phyloP scores from a whole-genome alignment of 2,329 filamentous ascomycete species.

The Didymella pinodella region DNA sequence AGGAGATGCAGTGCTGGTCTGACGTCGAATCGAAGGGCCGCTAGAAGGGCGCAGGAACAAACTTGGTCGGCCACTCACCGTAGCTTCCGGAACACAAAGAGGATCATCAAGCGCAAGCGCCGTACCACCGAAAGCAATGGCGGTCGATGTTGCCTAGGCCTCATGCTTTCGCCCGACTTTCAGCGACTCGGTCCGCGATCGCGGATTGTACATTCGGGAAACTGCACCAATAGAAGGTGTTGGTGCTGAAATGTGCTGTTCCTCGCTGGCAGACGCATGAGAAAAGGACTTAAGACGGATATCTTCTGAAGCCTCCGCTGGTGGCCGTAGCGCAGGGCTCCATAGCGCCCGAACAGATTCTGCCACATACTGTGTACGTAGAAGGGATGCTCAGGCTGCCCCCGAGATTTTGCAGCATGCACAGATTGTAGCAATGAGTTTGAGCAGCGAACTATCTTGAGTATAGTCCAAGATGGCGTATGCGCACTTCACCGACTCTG shows the following conservation, averaged over 20 bases:
- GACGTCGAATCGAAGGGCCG: constrained; percentile 11
- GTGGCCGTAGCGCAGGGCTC: constrained; percentile 28
- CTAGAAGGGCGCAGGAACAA: constrained; percentile 20
- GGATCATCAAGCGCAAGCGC: constrained; percentile 10
- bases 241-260: not conserved
- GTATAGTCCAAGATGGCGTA: not conserved
- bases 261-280: not conserved
- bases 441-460: not conserved
- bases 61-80: constrained; percentile 12
- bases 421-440: not conserved
- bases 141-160: constrained; percentile 9
- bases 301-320: constrained; percentile 25
- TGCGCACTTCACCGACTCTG: not conserved
- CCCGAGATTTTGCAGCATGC: not conserved
- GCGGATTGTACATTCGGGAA: not conserved
- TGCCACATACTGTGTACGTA: constrained; percentile 7
- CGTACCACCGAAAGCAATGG: constrained; percentile 5
- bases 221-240: not conserved
- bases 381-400: not conserved
- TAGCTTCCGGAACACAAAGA: constrained; percentile 13
- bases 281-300: not conserved
- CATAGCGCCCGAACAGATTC: constrained; percentile 11
- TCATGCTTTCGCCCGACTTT: constrained; percentile 5
- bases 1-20: not conserved
- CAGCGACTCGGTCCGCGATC: constrained; percentile 1